Percentiles rank a stretch among this genome's conserved stretches.
Evolutionary conservation across 1,284 basidiomycete species (phyloP).

Genomic region (Tetrapyrgos nigripes): DNA sequence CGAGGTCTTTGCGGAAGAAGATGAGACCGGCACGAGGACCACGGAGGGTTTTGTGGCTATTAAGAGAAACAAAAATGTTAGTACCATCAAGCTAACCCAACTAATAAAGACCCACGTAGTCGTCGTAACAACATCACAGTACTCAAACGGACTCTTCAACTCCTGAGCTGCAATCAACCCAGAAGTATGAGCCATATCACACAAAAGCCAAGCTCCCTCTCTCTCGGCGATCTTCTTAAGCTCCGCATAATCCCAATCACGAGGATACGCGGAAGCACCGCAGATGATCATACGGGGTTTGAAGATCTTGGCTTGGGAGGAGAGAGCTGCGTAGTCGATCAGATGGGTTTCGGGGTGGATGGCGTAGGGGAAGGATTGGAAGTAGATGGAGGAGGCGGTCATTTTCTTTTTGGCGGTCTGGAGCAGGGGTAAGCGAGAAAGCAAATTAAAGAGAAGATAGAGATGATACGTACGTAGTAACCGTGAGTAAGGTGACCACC

Average conservation of each 20-base stretch:
- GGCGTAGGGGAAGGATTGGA: constrained; percentile 98
- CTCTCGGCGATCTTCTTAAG: constrained; percentile 86
- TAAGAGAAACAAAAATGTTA: constrained; percentile 8
- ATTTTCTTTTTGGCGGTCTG: constrained; percentile 99
- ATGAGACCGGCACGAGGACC: constrained; percentile 98
- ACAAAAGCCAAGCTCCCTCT: constrained; percentile 93
- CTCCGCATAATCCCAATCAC: constrained; percentile 94
- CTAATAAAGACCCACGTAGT: constrained; percentile 72
- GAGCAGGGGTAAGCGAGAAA: constrained; percentile 35
- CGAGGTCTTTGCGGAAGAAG: constrained; percentile 97
- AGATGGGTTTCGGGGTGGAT: constrained; percentile 87
- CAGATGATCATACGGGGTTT: constrained; percentile 97
- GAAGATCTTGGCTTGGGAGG: constrained; percentile 92
- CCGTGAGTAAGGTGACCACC: constrained; percentile 99
- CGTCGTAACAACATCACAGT: constrained; percentile 97
- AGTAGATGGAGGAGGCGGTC: constrained; percentile 99
- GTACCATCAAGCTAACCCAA: not conserved
- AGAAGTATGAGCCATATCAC: constrained; percentile 98
- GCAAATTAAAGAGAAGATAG: constrained; percentile 24
- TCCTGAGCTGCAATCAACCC: constrained; percentile 95
- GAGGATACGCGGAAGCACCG: constrained; percentile 98
- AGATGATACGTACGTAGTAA: constrained; percentile 76
- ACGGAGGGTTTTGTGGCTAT: constrained; percentile 97
- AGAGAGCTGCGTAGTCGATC: constrained; percentile 89
- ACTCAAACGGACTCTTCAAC: constrained; percentile 93